phyloP scores from a whole-genome alignment of 371 early-diverging fungal genomes.

The Rhizopus arrhizus region DNA sequence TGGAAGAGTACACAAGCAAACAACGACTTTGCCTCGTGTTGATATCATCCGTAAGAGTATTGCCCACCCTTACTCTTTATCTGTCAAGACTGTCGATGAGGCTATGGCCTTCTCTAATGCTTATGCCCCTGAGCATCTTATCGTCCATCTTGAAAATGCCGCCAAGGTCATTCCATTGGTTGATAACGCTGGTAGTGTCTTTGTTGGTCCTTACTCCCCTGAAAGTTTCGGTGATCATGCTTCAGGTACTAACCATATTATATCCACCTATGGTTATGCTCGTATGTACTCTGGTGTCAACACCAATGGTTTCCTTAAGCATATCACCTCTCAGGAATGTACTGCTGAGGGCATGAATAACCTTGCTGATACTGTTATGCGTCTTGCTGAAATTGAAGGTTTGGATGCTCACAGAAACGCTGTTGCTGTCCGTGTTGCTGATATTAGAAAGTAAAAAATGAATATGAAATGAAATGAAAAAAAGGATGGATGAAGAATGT shows the following conservation, averaged over 20 bases:
- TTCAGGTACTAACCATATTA: conserved; percentile 97
- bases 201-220: conserved; percentile 94
- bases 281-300: conserved; percentile 97
- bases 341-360: conserved; percentile 86
- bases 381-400: conserved; percentile 92
- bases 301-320: conserved; percentile 92
- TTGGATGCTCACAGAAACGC: conserved; percentile 96
- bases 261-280: conserved; percentile 97
- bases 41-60: conserved; percentile 89
- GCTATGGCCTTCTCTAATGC: conserved; percentile 90
- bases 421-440: conserved; percentile 86
- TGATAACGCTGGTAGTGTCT: conserved; percentile 92
- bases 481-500: background rate
- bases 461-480: conserved; percentile 7
- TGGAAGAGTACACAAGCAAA: conserved; percentile 71
- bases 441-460: conserved; percentile 55
- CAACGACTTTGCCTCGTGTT: conserved; percentile 80
- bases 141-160: conserved; percentile 86
- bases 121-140: conserved; percentile 97
- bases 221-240: conserved; percentile 98
- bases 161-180: conserved; percentile 65
- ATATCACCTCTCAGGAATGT: conserved; percentile 93
- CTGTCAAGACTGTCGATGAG: conserved; percentile 69
- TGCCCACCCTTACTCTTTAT: conserved; percentile 78
- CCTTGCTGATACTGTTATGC: conserved; percentile 89